phyloP scores from a whole-genome alignment of 148 eudicot genomes.

The Hydrangea macrophylla region DNA sequence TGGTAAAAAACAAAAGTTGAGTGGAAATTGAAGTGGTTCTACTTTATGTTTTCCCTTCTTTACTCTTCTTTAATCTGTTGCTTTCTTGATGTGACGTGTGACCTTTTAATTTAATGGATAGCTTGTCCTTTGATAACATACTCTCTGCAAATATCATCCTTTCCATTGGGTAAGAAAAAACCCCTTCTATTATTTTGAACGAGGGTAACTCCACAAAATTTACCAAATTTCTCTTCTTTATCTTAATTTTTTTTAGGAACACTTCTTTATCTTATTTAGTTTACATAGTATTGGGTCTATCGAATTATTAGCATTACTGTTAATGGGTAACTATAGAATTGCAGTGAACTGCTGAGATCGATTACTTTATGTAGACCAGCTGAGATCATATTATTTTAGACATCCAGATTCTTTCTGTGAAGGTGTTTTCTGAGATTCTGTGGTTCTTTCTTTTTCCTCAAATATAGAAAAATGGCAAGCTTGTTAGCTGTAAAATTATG shows the following conservation, averaged over 20 bases:
- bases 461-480: neutral
- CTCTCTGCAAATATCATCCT: neutral
- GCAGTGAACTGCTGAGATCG: neutral
- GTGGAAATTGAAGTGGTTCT: constrained; percentile 7
- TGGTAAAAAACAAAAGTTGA: neutral
- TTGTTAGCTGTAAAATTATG: neutral
- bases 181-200: neutral
- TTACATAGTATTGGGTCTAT: too few relatives aligned
- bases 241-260: too few relatives aligned
- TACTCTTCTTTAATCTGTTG: neutral
- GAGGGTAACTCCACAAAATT: neutral
- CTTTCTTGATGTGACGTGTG: constrained; percentile 16
- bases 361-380: neutral
- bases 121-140: constrained; percentile 14
- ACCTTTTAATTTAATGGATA: constrained; percentile 8
- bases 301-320: too few relatives aligned
- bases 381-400: neutral
- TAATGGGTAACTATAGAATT: neutral
- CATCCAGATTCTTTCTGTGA: neutral
- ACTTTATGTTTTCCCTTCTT: constrained; percentile 5
- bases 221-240: neutral
- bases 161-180: constrained; percentile 9
- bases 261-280: neutral
- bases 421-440: neutral
- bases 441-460: neutral